A percentile compares a stretch with the other conserved stretches of the same genome.
These are phyloP conservation scores for Yarrowia porcina DNA, from an alignment of 805 yeast species.

Conservation along the genomic window DNA sequence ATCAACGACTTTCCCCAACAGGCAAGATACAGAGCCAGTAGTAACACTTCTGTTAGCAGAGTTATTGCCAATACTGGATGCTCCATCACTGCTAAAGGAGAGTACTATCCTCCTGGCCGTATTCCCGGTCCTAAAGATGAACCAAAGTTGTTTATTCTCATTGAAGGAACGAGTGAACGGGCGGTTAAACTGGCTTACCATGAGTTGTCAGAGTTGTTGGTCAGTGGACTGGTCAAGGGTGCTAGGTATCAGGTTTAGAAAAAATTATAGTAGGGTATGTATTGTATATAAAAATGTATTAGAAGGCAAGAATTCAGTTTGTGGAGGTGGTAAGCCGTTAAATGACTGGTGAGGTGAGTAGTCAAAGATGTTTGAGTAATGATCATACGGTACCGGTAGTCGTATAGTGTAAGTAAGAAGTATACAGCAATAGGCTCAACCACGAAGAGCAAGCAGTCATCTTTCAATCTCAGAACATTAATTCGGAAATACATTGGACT, in stretches of 20 bases:
- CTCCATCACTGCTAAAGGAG: slow-evolving; percentile 80
- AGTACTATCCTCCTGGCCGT: slow-evolving; percentile 61
- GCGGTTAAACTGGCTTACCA: slow-evolving; percentile 52
- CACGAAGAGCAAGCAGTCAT: background rate
- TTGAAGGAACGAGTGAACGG: slow-evolving; percentile 67
- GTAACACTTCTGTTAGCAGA: slow-evolving; percentile 57
- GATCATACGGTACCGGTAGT: no score
- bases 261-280: background rate
- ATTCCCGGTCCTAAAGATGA: slow-evolving; percentile 52
- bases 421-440: no score
- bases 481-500: no score
- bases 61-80: slow-evolving; percentile 70
- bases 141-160: slow-evolving; percentile 69
- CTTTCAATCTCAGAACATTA: no score
- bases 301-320: no score
- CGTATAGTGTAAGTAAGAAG: no score
- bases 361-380: no score
- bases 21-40: slow-evolving; percentile 45
- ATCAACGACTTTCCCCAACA: slow-evolving; percentile 78
- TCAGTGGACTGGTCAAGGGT: slow-evolving; percentile 7
- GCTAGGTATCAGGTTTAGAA: slow-evolving; percentile 5
- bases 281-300: no score
- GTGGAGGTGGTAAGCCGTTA: no score
- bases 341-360: no score
- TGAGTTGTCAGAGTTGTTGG: slow-evolving; percentile 3